Base-by-base conservation (phyloP, 306 rosid species). In the Medicago lupulina region DNA sequence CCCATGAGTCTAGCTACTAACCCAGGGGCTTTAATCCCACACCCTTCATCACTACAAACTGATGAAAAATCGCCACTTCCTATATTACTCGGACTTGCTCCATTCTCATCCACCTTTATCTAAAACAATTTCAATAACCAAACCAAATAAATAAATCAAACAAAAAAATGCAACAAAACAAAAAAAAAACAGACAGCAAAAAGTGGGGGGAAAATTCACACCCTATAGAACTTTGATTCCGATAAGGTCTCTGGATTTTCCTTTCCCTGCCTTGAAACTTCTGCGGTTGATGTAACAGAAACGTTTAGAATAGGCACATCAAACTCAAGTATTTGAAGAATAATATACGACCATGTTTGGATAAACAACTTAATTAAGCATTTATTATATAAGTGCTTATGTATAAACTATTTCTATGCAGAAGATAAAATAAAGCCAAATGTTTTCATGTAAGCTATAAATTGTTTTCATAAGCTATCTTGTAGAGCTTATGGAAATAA, bases 1-100 rank as follows among this genome's bases (percentile, higher is more conserved):
- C 97, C 98, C 98, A 95, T 95, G 47, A 95, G 90, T 79, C 96
- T 87, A 3, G 98, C 98, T 43, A 95, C 97, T 70, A 84, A 69
- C 18, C 98, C 86, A 0, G 97, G 97, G 74, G 87, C 91, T 87
- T 86, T 89, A 70, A 62, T 67, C 81, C 90, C 92, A 75, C 81
- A 80, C 71, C 85, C 92, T 73, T 92, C 96, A 77, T 90, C 96
- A 81, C 88, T 88, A 73, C 77, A 83, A 49, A 69, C 75, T 47
- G 90, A 87, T n/a, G 83, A 75, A 89, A 86, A 91, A 64, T 87
- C 92, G 65, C 76, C 47, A 71, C 69, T 76, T 76, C 71, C 87
- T 51, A 73, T 73, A 70, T 85, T 78, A 85, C 92, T 91, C 53
- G 87, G 82, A 78, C 83, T 81, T 60, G 86, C 86, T 70, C 81